Base-by-base conservation (phyloP, 371 early-diverging fungal genomes). In the Parasitella parasitica region DNA sequence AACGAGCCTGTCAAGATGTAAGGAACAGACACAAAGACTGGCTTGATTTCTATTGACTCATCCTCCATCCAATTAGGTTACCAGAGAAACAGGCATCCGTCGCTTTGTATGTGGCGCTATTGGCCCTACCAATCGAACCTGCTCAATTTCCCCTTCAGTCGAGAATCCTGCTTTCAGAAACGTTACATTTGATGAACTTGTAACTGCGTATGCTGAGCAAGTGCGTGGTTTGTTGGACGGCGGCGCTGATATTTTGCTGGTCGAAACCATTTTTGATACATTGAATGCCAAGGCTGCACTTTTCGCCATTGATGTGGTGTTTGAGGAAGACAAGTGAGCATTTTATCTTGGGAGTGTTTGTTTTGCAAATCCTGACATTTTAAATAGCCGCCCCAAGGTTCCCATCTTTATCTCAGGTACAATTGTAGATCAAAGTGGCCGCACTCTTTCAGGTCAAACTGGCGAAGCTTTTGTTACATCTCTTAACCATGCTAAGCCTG, bases 181-280 rank as follows among this genome's bases (percentile, higher is more conserved):
- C 65, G 88, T 94, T 37, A 96, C 95, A 1, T 97, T 97, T 80
- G 96, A 95, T 71, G 92, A 93, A 73, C 83, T 96, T 51, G 94
- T 94, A 13, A 76, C 72, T 27, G 94, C 96, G 22, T 97, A 97
- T 75, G 72, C 82, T 6, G 94, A 94, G 74, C 97, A 97, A 74
- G 81, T 85, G 24, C 87, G 90, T 54, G 97, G 95, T 61, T 81
- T 97, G 16, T 78, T 97, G 66, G 97, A 96, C 68, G 97, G 97
- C 64, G 96, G 96, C 6, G 75, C 92, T 2, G 96, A 97, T 72
- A 86, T 94, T 54, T 73, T 97, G 16, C 76, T 97, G 67, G 93
- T 97, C 0, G 97, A 97, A 73, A 97, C 97, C 26, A 93, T 96
- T 72, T 97, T 97, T 63, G 97, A 97, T 78, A 97, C 97, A 20